Percentiles rank a stretch among this genome's conserved stretches.
Evolutionary conservation across 2,329 filamentous ascomycete genomes (phyloP).

Genomic region (Cyphellophora attinorum): DNA sequence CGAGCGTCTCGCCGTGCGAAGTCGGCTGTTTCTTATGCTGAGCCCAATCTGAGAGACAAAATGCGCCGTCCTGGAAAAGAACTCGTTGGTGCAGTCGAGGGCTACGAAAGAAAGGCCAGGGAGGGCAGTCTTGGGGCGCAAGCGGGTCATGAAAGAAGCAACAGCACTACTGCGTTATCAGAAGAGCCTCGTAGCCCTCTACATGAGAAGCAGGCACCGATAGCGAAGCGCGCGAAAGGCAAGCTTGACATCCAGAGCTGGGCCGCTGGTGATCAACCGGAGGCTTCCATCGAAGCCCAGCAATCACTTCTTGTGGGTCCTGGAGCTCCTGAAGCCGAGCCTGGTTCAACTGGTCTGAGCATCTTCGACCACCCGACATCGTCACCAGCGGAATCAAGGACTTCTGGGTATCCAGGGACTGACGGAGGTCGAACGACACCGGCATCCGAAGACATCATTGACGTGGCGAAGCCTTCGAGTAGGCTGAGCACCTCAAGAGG

Average conservation of each 20-base stretch:
- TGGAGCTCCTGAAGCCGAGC: neutral
- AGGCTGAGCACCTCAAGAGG: no score
- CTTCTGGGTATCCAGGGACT: conserved; percentile 1
- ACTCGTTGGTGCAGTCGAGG: conserved; percentile 62
- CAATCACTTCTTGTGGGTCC: conserved; percentile 2
- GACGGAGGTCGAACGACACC: no score
- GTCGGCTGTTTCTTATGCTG: conserved; percentile 66
- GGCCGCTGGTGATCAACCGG: conserved; percentile 15
- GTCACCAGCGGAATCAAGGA: conserved; percentile 8
- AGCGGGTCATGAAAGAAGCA: conserved; percentile 17
- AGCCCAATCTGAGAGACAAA: conserved; percentile 71
- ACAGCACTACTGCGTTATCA: conserved; percentile 2
- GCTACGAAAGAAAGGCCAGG: conserved; percentile 36
- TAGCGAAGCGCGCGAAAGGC: conserved; percentile 19
- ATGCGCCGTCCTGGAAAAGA: conserved; percentile 74
- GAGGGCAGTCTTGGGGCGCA: conserved; percentile 37
- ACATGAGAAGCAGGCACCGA: conserved; percentile 13
- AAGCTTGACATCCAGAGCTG: conserved; percentile 13
- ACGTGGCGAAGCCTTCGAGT: no score
- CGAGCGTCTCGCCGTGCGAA: conserved; percentile 59
- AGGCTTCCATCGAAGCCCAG: no score
- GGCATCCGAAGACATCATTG: no score
- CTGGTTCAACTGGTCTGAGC: conserved; percentile 15
- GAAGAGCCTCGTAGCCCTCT: conserved; percentile 16
- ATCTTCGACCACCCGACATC: conserved; percentile 16